Evolutionary conservation across 139 green algal genomes (phyloP), one percentile per base, ranked within the genome.

Genomic region (Limnomonas spitsbergensis): DNA sequence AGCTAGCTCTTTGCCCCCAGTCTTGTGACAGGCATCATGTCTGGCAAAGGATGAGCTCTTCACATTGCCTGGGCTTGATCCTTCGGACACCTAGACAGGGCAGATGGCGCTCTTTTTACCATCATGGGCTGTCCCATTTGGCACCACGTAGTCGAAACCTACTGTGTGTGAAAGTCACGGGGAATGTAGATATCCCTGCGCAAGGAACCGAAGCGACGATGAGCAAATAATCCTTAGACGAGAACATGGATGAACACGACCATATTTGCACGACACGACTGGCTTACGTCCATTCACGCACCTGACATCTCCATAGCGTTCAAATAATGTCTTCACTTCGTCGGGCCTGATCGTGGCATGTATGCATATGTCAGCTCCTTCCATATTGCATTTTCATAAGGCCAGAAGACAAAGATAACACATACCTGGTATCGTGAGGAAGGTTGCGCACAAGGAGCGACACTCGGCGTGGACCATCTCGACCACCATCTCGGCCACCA

Each of bases 151-250:
- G 3, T 52, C 6, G 68, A 75, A 40, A 82, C 85, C 85, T 72
- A 93, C 89, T 86, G 78, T 3, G 86, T 90, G 76, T 93, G 91
- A 77, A 87, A 93, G 76, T 94, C 89, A 9, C 86, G 76, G 1
- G 92, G 92, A 29, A 97, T 77, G 80, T 97, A 97, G 68, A 94
- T 81, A 56, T 97, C 92, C 3, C 87, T 75, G 68, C 68, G 4
- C 40, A 27, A 40, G 6, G 32, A 7, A 69, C 4, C 4, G 14
- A 6, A 24, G 56, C 4, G 56, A 35, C 20, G 56, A 24, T 73
- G 39, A 9, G 1, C n/a, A 66, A 54, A 67, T 4, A 2, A 38
- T n/a, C 34, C 14, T 14, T 70, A 20, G 42, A 40, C 6, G 34
- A 76, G 14, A 14, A 2, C 6, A n/a, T 37, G 26, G 73, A 4